Conservation (phyloP, 352 stramenopile species). For the Globisporangium splendens region DNA sequence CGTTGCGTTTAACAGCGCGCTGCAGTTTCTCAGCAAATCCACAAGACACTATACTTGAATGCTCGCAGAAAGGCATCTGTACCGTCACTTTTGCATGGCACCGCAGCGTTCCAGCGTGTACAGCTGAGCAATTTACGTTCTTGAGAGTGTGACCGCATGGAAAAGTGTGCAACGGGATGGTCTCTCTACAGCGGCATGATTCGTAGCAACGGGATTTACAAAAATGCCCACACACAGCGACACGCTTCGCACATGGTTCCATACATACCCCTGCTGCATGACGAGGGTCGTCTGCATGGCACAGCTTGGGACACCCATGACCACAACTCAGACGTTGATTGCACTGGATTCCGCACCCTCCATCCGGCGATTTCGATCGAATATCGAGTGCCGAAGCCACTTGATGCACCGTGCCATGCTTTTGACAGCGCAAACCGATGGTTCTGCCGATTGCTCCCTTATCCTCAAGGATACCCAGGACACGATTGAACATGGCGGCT, state of each 20-base stretch:
- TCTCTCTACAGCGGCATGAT: not conserved
- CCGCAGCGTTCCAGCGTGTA: not conserved
- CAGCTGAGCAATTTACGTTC: slow-evolving; percentile 5
- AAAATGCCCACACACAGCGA: slow-evolving; percentile 11
- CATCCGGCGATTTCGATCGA: slow-evolving; percentile 24
- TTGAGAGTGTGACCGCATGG: slow-evolving; percentile 3
- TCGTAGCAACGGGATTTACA: slow-evolving; percentile 7
- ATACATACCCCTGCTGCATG: slow-evolving; percentile 7
- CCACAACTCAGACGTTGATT: slow-evolving; percentile 23
- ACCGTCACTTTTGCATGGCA: not conserved
- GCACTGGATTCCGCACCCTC: slow-evolving; percentile 33
- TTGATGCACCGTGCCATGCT: slow-evolving; percentile 25
- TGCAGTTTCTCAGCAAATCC: not conserved
- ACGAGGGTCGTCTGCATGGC: slow-evolving; percentile 8
- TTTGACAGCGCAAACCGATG: slow-evolving; percentile 24
- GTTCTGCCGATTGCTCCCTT: not conserved
- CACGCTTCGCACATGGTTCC: slow-evolving; percentile 5
- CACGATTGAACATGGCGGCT: not conserved
- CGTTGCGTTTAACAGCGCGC: not conserved
- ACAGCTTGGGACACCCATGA: slow-evolving; percentile 20
- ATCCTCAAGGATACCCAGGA: not conserved
- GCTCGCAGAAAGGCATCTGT: slow-evolving; percentile 1
- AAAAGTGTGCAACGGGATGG: not conserved
- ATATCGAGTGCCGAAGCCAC: slow-evolving; percentile 20
- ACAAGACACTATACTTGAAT: not conserved